Conservation (phyloP, 495 filamentous ascomycete species). For the Halenospora varia region DNA sequence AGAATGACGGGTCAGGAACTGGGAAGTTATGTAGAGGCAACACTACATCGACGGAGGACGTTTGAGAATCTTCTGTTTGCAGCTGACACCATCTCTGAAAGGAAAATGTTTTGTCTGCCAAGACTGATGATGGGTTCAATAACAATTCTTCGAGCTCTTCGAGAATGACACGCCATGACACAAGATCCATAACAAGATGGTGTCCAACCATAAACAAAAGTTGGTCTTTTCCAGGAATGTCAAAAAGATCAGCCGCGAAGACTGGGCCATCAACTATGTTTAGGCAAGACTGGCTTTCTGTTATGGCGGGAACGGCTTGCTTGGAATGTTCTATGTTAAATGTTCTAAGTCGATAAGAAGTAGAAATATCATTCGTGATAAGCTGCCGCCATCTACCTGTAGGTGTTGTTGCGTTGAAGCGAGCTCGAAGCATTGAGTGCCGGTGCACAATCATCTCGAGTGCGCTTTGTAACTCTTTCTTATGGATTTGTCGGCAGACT, state of each 20-base stretch:
- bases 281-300: constrained; percentile 26
- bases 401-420: constrained; percentile 41
- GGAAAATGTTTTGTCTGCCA: constrained; percentile 42
- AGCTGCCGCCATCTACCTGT: constrained; percentile 37
- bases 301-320: constrained; percentile 1
- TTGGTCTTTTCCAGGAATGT: constrained; percentile 39
- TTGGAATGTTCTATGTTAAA: constrained; percentile 13
- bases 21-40: background rate
- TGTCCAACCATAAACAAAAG: constrained; percentile 63
- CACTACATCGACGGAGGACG: background rate
- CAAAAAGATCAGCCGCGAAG: constrained; percentile 46
- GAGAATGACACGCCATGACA: constrained; percentile 65
- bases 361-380: constrained; percentile 7
- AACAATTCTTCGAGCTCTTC: constrained; percentile 63
- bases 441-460: constrained; percentile 55
- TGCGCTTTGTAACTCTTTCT: constrained; percentile 46
- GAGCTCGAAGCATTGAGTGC: constrained; percentile 68
- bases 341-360: constrained; percentile 18
- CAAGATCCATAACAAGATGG: constrained; percentile 65
- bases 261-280: constrained; percentile 39
- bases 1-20: constrained; percentile 30
- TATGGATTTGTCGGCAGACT: constrained; percentile 46
- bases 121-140: constrained; percentile 39
- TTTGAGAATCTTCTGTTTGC: constrained; percentile 23
- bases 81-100: constrained; percentile 59